Base-by-base conservation (phyloP, 768 basidiomycete species). In the Leucocoprinus sp. region DNA sequence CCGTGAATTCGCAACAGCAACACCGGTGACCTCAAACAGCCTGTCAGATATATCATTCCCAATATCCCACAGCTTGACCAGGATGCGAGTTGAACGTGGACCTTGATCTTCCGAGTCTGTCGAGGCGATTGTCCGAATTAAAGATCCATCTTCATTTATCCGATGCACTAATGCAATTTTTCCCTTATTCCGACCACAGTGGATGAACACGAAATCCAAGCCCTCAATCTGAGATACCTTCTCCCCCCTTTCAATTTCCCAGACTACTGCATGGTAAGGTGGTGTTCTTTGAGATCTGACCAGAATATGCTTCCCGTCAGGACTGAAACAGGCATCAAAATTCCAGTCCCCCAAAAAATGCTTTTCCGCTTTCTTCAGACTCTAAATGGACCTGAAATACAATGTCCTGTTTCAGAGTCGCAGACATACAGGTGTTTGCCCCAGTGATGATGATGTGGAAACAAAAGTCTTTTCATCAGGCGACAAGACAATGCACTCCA, bases 361-460 rank as follows among this genome's bases (percentile, higher is more conserved):
- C n/a, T n/a, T n/a, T n/a, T n/a, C n/a, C n/a, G 2, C 48, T 27
- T 31, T 59, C 59, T 1, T 58, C 49, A 11, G 26, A 11, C 14
- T 43, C n/a, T 45, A 55, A 60, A 49, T 44, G 48, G 51, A 22
- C 49, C 43, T 19, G 39, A 44, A 21, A 52, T 22, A 19, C 45
- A 35, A 17, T 36, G 28, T 9, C 51, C 49, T 4, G 44, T 54
- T 18, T 47, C 28, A 7, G 43, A 26, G 23, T 59, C 58, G 34
- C 40, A 60, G 24, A 45, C 28, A 9, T 57, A 51, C n/a, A n/a
- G n/a, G n/a, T n/a, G 48, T n/a, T 56, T 60, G 6, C 50, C 43
- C n/a, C n/a, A n/a, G n/a, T n/a, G n/a, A 46, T 64, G 64, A 2
- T 36, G 28, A 15, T 57, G 58, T 3, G 5, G 64, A 62, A 4